These are phyloP conservation scores for Macrolepiota fuliginosa DNA, from an alignment of 768 basidiomycete species.

Conservation along the genomic window DNA sequence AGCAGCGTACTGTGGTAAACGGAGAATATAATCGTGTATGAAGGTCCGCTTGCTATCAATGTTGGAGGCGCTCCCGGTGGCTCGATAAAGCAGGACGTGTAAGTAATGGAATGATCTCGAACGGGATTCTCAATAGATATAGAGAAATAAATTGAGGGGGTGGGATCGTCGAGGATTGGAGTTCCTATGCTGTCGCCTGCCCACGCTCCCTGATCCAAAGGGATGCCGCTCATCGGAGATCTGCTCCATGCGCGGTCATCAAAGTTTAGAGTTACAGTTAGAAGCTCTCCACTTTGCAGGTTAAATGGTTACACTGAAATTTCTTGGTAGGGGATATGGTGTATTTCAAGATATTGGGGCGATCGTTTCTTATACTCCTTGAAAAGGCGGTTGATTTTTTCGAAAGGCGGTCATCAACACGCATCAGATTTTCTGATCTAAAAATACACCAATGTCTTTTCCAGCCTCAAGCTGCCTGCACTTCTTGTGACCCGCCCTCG, in stretches of 20 bases:
- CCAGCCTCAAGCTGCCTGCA: not conserved
- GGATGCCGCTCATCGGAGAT: slow-evolving; percentile 18
- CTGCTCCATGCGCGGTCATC: slow-evolving; percentile 13
- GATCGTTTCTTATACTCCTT: slow-evolving; percentile 13
- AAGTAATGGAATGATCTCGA: too few relatives aligned
- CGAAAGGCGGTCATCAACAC: slow-evolving; percentile 13
- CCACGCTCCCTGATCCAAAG: slow-evolving; percentile 11
- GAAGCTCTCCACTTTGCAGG: not conserved
- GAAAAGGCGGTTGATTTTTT: slow-evolving; percentile 14
- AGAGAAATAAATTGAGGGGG: too few relatives aligned
- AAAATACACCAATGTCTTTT: too few relatives aligned
- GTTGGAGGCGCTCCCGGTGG: too few relatives aligned
- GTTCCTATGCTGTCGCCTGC: slow-evolving; percentile 2
- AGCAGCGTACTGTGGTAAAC: too few relatives aligned
- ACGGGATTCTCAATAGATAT: too few relatives aligned
- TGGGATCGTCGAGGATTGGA: too few relatives aligned
- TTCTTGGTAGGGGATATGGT: slow-evolving; percentile 13
- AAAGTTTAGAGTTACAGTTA: slow-evolving; percentile 16
- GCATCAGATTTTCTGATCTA: not conserved
- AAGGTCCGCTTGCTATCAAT: too few relatives aligned
- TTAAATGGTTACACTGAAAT: not conserved
- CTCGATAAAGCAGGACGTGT: too few relatives aligned
- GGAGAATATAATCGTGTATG: too few relatives aligned
- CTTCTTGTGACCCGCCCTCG: not conserved
- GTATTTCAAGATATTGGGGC: slow-evolving; percentile 15